These are phyloP conservation scores for Alternaria panax DNA, from an alignment of 2,329 filamentous ascomycete species.

Conservation along the genomic window DNA sequence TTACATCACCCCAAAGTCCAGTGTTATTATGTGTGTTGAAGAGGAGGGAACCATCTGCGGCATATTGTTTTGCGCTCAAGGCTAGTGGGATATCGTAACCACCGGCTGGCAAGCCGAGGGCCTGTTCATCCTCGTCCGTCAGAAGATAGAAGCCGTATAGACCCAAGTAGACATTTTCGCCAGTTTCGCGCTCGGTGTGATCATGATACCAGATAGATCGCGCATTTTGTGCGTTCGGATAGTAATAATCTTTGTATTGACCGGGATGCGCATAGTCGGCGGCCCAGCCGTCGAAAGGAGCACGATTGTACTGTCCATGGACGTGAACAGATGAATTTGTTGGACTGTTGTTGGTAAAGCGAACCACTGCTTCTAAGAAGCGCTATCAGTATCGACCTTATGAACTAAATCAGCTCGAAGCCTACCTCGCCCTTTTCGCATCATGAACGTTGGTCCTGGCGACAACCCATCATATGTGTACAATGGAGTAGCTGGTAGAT, in stretches of 20 bases:
- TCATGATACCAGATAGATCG: constrained; percentile 67
- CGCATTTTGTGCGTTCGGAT: constrained; percentile 63
- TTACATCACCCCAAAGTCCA: constrained; percentile 64
- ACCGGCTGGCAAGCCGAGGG: constrained; percentile 60
- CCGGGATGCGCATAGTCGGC: constrained; percentile 60
- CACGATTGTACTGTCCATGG: constrained; percentile 60
- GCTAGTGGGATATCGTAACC: constrained; percentile 63
- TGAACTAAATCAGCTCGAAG: background rate
- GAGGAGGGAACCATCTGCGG: constrained; percentile 58
- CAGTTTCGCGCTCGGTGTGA: constrained; percentile 55
- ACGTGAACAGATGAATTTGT: constrained; percentile 60
- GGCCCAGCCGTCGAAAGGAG: constrained; percentile 63
- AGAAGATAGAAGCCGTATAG: constrained; percentile 66
- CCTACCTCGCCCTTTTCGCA: constrained; percentile 54
- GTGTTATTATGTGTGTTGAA: constrained; percentile 55
- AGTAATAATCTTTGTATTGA: constrained; percentile 69
- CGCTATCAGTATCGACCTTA: background rate
- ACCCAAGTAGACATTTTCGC: constrained; percentile 64
- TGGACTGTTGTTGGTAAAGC: constrained; percentile 61
- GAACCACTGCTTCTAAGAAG: constrained; percentile 59
- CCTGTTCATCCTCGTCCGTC: constrained; percentile 58
- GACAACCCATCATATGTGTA: constrained; percentile 63
- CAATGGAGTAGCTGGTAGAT: constrained; percentile 50
- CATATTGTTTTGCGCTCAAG: constrained; percentile 61
- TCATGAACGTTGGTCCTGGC: constrained; percentile 62